Percentiles rank a stretch among this genome's conserved stretches.
Conservation (phyloP, 805 yeast genomes). For the Candida ascalaphidarum region DNA sequence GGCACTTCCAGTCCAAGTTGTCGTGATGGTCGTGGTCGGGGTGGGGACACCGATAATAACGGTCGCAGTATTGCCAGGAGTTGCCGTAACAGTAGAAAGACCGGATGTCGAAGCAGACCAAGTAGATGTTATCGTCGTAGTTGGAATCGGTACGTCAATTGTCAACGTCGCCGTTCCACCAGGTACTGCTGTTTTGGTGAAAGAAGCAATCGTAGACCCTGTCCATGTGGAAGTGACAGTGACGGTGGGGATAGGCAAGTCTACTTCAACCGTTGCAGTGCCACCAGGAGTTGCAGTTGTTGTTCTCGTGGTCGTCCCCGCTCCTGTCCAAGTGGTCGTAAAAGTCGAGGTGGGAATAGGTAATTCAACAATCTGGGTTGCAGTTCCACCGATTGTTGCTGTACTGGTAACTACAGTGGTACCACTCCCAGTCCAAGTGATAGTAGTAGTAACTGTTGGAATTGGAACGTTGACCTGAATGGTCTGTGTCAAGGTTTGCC, state of each 20-base stretch:
- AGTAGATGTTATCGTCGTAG: constrained; percentile 5
- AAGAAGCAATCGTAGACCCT: constrained; percentile 2
- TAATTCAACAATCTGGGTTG: neutral
- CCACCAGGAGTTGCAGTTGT: constrained; percentile 3
- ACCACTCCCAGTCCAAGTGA: constrained; percentile 8
- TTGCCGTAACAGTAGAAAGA: constrained; percentile 2
- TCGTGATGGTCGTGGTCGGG: neutral
- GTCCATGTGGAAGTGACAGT: constrained; percentile 8
- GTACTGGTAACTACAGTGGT: constrained; percentile 3
- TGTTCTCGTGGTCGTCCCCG: constrained; percentile 3
- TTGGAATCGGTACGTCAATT: constrained; percentile 7
- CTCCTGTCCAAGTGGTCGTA: constrained; percentile 7
- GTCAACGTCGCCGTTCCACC: constrained; percentile 11
- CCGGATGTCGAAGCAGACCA: constrained; percentile 4
- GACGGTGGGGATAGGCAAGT: constrained; percentile 5
- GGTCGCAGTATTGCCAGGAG: constrained; percentile 1
- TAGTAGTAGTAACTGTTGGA: constrained; percentile 1
- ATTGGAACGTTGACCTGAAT: constrained; percentile 6
- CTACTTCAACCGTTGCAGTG: constrained; percentile 7
- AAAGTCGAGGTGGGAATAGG: constrained; percentile 8
- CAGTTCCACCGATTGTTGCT: constrained; percentile 1
- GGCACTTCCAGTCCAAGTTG: constrained; percentile 2
- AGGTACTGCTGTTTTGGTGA: constrained; percentile 9
- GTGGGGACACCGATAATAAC: neutral
- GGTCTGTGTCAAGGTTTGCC: constrained; percentile 5